Evolutionary conservation across 2,329 filamentous ascomycete species (phyloP), one percentile per base, ranked within the genome.

Genomic region (Cryphonectria parasitica): DNA sequence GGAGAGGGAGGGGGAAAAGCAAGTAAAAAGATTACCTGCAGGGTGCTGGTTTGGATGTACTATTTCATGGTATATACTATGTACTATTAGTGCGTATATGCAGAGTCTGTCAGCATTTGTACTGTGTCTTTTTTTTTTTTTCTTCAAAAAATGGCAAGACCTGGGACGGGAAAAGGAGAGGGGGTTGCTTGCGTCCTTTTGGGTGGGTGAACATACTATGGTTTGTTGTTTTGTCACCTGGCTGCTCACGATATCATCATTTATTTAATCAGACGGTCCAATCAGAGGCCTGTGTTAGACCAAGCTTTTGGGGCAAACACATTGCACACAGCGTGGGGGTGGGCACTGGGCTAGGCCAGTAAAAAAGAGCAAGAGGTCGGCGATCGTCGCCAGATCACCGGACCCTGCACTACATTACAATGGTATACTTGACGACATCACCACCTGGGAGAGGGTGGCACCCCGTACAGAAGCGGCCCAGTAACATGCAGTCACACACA

Each of bases 341-440:
- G 39, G 39, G 43, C 15, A 22, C 41, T 31, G 5, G 45, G 45
- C 19, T 17, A 45, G 43, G 1, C 43, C 15, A 45, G 43, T 45
- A 45, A 17, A 17, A 4, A 45, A 45, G 61, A 45, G 60, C 41
- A 64, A 15, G 52, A 63, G 62, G 62, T 49, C 62, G 62, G 62
- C 43, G 41, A 64, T 64, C 62, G 62, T 52, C 62, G 62, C n/a
- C 41, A 64, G 62, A 64, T 49, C 62, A 64, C 36, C 61, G 61
- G 39, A 31, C 54, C 54, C 54, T 56, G 54, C 28, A 56, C 54
- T 15, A 17, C 54, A 31, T 28, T 45, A 3, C 34, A 4, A 34
- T 34, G 34, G 34, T 34, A 45, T 45, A 39, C 17, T 19, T 49
- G 8, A 56, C 25, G 8, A 31, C 25, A 56, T 11, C 54, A 56